A percentile compares a stretch with the other conserved stretches of the same genome.
Evolutionary conservation across 768 basidiomycete species (phyloP).

Genomic region (Panaeolus papilionaceus): DNA sequence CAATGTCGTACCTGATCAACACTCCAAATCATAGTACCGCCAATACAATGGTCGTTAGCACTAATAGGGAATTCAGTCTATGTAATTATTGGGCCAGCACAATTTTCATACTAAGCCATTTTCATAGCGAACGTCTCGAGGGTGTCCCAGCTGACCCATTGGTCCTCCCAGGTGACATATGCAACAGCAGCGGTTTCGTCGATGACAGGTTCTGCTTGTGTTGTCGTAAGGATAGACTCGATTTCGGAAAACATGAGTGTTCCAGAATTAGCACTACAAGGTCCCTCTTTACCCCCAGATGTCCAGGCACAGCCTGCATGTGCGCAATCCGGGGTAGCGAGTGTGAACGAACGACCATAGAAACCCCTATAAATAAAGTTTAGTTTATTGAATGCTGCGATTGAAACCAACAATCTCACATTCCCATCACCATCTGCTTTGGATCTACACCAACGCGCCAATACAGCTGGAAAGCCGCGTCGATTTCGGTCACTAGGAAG

Average conservation of each 20-base stretch:
- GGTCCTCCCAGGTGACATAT: slow-evolving; percentile 32
- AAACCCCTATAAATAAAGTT: slow-evolving; percentile 24
- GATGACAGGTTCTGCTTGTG: slow-evolving; percentile 18
- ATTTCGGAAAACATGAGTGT: slow-evolving; percentile 29
- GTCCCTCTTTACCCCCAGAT: slow-evolving; percentile 26
- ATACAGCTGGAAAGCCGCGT: slow-evolving; percentile 29
- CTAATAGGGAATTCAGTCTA: background rate
- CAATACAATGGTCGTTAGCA: slow-evolving; percentile 29
- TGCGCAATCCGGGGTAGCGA: slow-evolving; percentile 26
- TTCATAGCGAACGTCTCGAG: slow-evolving; percentile 29
- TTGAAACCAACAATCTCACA: slow-evolving; percentile 5
- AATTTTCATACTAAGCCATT: slow-evolving; percentile 23
- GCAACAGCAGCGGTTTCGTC: slow-evolving; percentile 33
- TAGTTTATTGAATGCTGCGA: too few relatives aligned
- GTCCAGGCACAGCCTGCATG: slow-evolving; percentile 28
- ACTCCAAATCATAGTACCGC: slow-evolving; percentile 33
- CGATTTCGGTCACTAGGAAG: slow-evolving; percentile 32
- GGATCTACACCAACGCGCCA: slow-evolving; percentile 30
- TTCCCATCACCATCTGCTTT: slow-evolving; percentile 30
- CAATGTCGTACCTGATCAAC: background rate
- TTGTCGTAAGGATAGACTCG: slow-evolving; percentile 24
- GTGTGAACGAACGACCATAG: slow-evolving; percentile 35
- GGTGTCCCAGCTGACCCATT: slow-evolving; percentile 37
- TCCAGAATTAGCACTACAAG: slow-evolving; percentile 21
- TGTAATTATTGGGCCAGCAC: background rate